Evolutionary conservation across 2,329 filamentous ascomycete genomes (phyloP).

Genomic region (Pyrenochaeta sp.): DNA sequence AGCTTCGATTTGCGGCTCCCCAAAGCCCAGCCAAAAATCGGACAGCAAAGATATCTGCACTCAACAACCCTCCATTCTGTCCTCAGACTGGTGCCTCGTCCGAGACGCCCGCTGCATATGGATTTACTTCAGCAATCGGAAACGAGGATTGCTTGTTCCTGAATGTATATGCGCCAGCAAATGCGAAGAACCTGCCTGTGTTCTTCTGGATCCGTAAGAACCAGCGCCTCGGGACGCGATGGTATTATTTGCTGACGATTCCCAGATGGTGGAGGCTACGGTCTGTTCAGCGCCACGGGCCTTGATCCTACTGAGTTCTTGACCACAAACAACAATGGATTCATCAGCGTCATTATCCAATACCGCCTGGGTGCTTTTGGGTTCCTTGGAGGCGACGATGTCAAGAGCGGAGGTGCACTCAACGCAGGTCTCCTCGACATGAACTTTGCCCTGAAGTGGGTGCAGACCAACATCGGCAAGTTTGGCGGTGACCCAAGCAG

Average conservation of each 20-base stretch:
- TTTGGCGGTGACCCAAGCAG: constrained; percentile 64
- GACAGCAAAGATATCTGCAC: constrained; percentile 50
- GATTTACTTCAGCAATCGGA: constrained; percentile 39
- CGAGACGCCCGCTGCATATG: constrained; percentile 35
- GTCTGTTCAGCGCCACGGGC: constrained; percentile 37
- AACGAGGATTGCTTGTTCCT: constrained; percentile 53
- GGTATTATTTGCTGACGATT: constrained; percentile 27
- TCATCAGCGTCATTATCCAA: constrained; percentile 68
- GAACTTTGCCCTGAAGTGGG: constrained; percentile 66
- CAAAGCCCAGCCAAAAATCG: constrained; percentile 52
- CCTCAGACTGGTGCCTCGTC: constrained; percentile 42
- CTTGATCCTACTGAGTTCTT: constrained; percentile 43
- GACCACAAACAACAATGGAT: constrained; percentile 53
- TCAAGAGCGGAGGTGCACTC: constrained; percentile 63
- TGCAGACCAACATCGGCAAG: constrained; percentile 63
- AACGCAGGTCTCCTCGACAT: constrained; percentile 72
- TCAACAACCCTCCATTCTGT: constrained; percentile 52
- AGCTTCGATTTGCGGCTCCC: constrained; percentile 62
- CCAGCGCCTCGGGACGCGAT: constrained; percentile 36
- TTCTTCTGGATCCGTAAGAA: constrained; percentile 61
- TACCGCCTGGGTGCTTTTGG: constrained; percentile 70
- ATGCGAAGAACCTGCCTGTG: constrained; percentile 59
- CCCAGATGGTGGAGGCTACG: constrained; percentile 52
- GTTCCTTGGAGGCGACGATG: constrained; percentile 66
- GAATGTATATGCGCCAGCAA: constrained; percentile 49